Evolutionary conservation across 768 basidiomycete species (phyloP), one percentile per base, ranked within the genome.

Genomic region (Mycena pura): DNA sequence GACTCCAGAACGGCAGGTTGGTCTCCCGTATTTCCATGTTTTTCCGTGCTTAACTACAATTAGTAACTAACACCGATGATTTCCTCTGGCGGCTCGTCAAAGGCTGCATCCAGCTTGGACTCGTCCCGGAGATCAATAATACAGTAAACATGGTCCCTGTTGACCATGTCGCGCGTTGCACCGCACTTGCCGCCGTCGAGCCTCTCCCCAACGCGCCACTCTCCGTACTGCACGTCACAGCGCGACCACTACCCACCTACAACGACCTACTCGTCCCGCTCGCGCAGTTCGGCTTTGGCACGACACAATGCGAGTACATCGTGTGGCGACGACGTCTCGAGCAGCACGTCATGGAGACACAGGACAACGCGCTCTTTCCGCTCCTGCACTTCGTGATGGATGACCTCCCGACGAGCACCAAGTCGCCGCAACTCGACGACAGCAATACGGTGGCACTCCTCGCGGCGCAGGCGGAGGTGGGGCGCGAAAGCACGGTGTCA

Each of bases 61-160:
- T 25, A 94, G 96, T 98, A 4, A 98, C 96, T 13, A 99, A 99
- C 77, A 99, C 97, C 31, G 96, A 99, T 68, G 97, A 99, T 73
- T 99, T 99, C 76, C 86, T 99, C 56, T 99, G 96, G 96, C 87
- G 97, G 3, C 79, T 99, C 74, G 93, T 97, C 71, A 99, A 99
- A 74, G 97, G 97, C n/a, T 98, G 95, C 71, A 83, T 98, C 34
- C 97, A 99, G 72, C 88, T 99, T n/a, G 96, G 96, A 1, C 84
- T 94, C 38, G 89, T 95, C 3, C 97, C 97, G 10, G 93, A 99
- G 72, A 98, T 99, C 75, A 95, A 97, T 80, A 99, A 99, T 76
- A 91, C 93, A 1, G 84, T 99, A 70, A 99, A 99, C 77, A 96
- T 98, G 90, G 93, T 96, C 8, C 97, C 97, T 0, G 97, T 99